Conservation (phyloP, 495 filamentous ascomycete genomes). For the Xylaria intraflava region DNA sequence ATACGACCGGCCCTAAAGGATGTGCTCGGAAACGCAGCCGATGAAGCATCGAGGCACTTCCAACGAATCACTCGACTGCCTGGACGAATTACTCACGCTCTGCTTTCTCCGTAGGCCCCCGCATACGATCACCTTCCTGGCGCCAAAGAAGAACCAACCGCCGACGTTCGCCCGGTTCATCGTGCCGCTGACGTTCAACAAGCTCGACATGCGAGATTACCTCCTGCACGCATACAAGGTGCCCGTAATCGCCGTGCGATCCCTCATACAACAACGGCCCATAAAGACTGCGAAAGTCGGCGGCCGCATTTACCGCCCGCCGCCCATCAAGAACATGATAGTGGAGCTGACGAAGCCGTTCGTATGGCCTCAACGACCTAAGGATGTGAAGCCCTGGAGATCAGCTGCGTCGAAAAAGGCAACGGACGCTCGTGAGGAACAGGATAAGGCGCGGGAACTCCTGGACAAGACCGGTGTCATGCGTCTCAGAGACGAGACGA, state of each 20-base stretch:
- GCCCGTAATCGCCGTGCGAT: conserved; percentile 60
- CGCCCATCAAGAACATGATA: conserved; percentile 79
- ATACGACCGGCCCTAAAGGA: not conserved
- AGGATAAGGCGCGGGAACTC: conserved; percentile 39
- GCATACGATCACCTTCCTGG: conserved; percentile 68
- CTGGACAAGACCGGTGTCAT: conserved; percentile 14
- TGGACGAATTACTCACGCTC: not conserved
- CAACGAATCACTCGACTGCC: too few relatives aligned
- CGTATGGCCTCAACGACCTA: conserved; percentile 56
- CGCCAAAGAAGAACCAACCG: conserved; percentile 57
- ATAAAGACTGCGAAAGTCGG: conserved; percentile 44
- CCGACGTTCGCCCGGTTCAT: conserved; percentile 75
- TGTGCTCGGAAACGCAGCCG: not conserved
- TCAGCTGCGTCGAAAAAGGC: not conserved
- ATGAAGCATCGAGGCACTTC: too few relatives aligned
- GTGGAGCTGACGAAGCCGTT: conserved; percentile 79
- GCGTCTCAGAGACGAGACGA: conserved; percentile 26
- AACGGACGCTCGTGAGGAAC: conserved; percentile 43
- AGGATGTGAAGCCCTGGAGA: not conserved
- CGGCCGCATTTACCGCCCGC: conserved; percentile 49
- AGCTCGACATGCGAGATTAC: conserved; percentile 88
- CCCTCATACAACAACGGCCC: conserved; percentile 66
- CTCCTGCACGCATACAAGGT: conserved; percentile 70
- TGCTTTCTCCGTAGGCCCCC: conserved; percentile 52
- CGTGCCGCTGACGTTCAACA: conserved; percentile 82